Percentiles rank a stretch among this genome's conserved stretches.
Evolutionary conservation across 352 stramenopile species (phyloP).

Genomic region (Phytophthora chlamydospora): DNA sequence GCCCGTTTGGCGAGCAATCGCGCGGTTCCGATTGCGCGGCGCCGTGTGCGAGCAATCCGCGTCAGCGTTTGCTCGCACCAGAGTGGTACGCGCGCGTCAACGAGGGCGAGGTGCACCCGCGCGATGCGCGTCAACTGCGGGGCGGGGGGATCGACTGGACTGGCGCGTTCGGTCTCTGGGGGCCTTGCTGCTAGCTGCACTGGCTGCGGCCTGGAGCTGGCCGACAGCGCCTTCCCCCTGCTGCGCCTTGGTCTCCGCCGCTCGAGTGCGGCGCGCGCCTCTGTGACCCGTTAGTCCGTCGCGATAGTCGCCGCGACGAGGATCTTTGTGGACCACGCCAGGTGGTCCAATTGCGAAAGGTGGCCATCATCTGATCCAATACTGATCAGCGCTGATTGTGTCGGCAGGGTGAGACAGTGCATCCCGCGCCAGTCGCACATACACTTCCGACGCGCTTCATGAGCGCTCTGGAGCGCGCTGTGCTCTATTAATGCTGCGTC

Average conservation of each 20-base stretch:
- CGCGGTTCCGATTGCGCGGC: neutral
- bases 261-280: neutral
- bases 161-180: neutral
- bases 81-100: constrained; percentile 15
- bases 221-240: neutral
- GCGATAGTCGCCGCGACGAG: constrained; percentile 11
- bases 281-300: constrained; percentile 1
- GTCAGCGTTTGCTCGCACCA: constrained; percentile 8
- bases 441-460: neutral
- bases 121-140: constrained; percentile 4
- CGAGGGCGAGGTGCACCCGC: neutral
- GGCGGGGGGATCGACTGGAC: constrained; percentile 1
- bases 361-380: constrained; percentile 14
- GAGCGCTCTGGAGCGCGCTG: neutral
- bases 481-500: neutral
- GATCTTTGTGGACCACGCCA: neutral
- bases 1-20: constrained; percentile 1
- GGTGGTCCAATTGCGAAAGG: neutral
- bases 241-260: neutral
- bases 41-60: constrained; percentile 13
- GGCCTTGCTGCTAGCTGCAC: neutral
- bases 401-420: constrained; percentile 12
- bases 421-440: constrained; percentile 5
- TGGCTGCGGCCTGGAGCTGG: neutral
- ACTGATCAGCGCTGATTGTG: constrained; percentile 18